Evolutionary conservation across 208 protist species (phyloP), one percentile per base, ranked within the genome.

Genomic region (Leishmania arabica): DNA sequence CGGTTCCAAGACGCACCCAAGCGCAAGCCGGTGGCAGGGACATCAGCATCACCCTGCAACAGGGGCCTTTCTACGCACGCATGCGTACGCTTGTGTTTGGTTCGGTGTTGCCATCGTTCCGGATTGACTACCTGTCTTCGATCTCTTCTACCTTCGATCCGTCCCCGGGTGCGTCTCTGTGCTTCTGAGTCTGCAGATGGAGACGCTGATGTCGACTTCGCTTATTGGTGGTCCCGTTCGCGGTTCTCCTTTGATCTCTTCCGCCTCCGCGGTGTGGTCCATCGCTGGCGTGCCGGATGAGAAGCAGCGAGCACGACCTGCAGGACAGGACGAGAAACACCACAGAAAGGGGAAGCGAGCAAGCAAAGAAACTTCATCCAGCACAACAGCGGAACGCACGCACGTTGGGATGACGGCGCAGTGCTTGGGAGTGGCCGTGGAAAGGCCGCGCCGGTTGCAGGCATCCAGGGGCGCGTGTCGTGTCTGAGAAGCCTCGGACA

Each of bases 181-280:
- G 60, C 5, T 45, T 45, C n/a, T 17, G 47, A 66, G 0, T 75
- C 9, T 37, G 21, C 27, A 71, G 4, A 51, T 53, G 54, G n/a
- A 37, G 34, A 34, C 58, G 65, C 54, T 81, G 8, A 34, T 75
- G 72, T 64, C 31, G 47, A 4, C 24, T 45, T n/a, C 34, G 4
- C 72, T 15, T 60, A 17, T 34, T 58, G 27, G 8, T 19, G 70
- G 6, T 53, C 31, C 53, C 24, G 49, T 37, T 64, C 27, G 64
- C 45, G 37, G 64, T 82, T 79, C 78, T 73, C 64, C 74, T 79
- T 74, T 86, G 70, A 69, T 1, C 58, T 75, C 34, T 51, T 49
- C 72, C 42, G 9, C n/a, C 13, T 58, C n/a, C 54, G n/a, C 49
- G 6, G n/a, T n/a, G 24, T 17, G 70, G 24, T 37, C 3, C 40